These are phyloP conservation scores for Penicillium sp. DNA, from an alignment of 2,329 filamentous ascomycete genomes.

Conservation along the genomic window DNA sequence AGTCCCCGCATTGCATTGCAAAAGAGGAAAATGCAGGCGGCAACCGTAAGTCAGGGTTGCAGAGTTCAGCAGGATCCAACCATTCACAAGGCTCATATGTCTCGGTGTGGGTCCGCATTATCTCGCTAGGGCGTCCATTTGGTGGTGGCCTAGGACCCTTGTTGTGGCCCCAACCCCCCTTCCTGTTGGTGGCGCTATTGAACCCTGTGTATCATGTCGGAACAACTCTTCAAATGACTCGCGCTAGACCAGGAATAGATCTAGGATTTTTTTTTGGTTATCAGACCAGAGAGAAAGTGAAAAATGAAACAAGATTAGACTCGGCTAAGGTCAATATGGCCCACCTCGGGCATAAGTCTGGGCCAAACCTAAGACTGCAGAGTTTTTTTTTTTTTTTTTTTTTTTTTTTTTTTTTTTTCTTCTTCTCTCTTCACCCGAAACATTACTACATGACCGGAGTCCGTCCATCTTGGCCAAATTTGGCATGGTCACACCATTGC, in stretches of 20 bases:
- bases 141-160: constrained; percentile 4
- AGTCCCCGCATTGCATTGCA: constrained; percentile 14
- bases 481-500: constrained; percentile 2
- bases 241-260: not conserved
- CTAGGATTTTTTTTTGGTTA: not conserved
- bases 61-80: constrained; percentile 15
- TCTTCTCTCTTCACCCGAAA: not conserved
- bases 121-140: not conserved
- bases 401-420: not conserved
- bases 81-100: constrained; percentile 4
- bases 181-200: constrained; percentile 7
- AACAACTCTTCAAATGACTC: not conserved
- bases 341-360: not conserved
- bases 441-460: not conserved
- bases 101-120: not conserved
- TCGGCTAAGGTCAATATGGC: not conserved
- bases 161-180: constrained; percentile 2
- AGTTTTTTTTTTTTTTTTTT: not conserved
- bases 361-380: not conserved
- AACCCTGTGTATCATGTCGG: not conserved
- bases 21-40: constrained; percentile 9
- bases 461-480: not conserved
- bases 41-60: constrained; percentile 19
- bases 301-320: not conserved
- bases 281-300: not conserved